These are phyloP conservation scores for Coniella vitis DNA, from an alignment of 2,329 filamentous ascomycete species.

Conservation along the genomic window DNA sequence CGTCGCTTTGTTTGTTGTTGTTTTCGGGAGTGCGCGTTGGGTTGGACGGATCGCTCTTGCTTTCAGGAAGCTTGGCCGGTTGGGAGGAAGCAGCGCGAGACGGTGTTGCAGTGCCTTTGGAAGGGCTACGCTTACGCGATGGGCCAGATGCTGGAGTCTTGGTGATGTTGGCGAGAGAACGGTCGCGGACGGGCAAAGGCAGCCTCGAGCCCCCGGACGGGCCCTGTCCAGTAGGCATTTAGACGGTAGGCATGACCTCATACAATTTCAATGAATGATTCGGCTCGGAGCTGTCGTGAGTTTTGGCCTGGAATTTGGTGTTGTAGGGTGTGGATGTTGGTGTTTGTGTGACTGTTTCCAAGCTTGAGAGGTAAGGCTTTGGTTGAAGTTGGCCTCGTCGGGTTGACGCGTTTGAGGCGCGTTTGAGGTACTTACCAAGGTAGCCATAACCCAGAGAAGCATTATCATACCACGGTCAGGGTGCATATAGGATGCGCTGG, in stretches of 20 bases:
- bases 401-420: no score
- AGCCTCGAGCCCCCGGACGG: slow-evolving; percentile 10
- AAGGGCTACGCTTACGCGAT: slow-evolving; percentile 5
- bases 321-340: not conserved
- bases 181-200: slow-evolving; percentile 13
- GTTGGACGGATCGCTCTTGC: not conserved
- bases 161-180: slow-evolving; percentile 4
- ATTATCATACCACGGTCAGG: no score
- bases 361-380: no score
- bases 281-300: no score
- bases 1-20: not conserved
- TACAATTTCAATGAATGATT: no score
- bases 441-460: no score
- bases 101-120: slow-evolving; percentile 3
- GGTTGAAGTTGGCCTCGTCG: not conserved
- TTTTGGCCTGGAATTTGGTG: no score
- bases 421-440: no score
- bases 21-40: slow-evolving; percentile 1
- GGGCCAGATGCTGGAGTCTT: slow-evolving; percentile 3
- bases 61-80: not conserved
- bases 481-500: no score
- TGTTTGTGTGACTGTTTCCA: not conserved
- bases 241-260: slow-evolving; percentile 5
- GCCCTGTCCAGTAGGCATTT: slow-evolving; percentile 11
- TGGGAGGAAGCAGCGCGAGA: slow-evolving; percentile 13